A percentile compares a stretch with the other conserved stretches of the same genome.
phyloP scores from a whole-genome alignment of 345 rosid genomes.

The Isatis tinctoria region DNA sequence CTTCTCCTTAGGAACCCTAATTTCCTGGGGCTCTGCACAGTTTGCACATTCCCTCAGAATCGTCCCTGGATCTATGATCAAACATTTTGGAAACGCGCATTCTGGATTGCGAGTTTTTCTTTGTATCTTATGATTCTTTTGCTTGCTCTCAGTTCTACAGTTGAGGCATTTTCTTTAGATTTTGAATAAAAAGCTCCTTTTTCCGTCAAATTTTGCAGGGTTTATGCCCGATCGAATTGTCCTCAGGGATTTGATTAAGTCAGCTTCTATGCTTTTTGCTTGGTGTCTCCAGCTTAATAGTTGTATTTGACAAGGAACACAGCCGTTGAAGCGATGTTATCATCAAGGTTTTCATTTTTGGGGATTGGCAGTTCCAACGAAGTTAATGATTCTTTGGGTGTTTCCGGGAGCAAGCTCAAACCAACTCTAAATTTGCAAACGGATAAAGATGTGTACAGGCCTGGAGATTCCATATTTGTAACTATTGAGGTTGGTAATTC shows the following conservation, averaged over 20 bases:
- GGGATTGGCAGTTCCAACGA: conserved; percentile 30
- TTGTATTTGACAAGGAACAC: not conserved
- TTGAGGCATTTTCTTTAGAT: not conserved
- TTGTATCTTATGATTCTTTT: not conserved
- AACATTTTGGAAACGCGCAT: not conserved
- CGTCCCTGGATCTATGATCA: conserved; percentile 4
- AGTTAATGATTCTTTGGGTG: conserved; percentile 29
- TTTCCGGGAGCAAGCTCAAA: conserved; percentile 27
- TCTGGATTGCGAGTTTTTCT: not conserved
- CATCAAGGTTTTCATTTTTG: conserved; percentile 38
- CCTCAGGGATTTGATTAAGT: not conserved
- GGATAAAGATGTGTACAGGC: conserved; percentile 79
- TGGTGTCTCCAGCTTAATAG: not conserved
- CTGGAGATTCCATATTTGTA: conserved; percentile 68
- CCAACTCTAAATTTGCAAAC: conserved; percentile 56
- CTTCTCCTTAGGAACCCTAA: not conserved
- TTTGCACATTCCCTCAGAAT: not conserved
- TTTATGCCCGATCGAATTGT: conserved; percentile 1
- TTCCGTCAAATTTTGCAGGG: conserved; percentile 17
- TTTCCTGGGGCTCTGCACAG: not conserved
- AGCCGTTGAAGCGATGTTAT: conserved; percentile 26
- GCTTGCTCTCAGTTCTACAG: not conserved
- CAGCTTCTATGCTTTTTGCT: conserved; percentile 22
- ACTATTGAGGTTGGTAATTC: conserved; percentile 63
- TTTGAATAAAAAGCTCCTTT: not conserved